Percentiles rank a stretch among this genome's conserved stretches.
Conservation (phyloP, 495 filamentous ascomycete genomes). For the Parathielavia appendiculata region DNA sequence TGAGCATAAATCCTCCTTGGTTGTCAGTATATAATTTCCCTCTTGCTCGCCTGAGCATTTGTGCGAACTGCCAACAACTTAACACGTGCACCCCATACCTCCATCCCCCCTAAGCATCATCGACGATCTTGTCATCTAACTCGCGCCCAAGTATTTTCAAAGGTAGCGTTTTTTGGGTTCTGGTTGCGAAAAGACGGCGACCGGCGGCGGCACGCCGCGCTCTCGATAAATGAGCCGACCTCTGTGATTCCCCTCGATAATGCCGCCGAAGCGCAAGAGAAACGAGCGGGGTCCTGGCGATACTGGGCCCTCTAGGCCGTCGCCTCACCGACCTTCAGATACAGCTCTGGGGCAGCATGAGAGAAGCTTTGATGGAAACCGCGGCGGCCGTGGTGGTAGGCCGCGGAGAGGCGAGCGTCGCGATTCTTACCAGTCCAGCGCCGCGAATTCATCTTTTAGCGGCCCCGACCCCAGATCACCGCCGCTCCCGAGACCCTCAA, state of each 20-base stretch:
- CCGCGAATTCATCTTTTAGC: constrained; percentile 13
- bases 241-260: constrained; percentile 26
- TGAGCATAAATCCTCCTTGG: constrained; percentile 4
- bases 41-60: constrained; percentile 4
- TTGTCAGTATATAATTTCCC: constrained; percentile 4
- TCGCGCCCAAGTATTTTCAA: not conserved
- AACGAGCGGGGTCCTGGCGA: constrained; percentile 43
- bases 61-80: constrained; percentile 4
- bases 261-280: constrained; percentile 53
- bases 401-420: constrained; percentile 40
- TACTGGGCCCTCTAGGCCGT: constrained; percentile 40
- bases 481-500: constrained; percentile 39
- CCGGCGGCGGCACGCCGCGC: constrained; percentile 21
- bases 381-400: constrained; percentile 36
- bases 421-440: constrained; percentile 37
- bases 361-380: constrained; percentile 39
- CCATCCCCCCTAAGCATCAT: not conserved
- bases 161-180: not conserved
- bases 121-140: constrained; percentile 8
- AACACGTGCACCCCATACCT: not conserved
- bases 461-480: constrained; percentile 36
- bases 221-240: constrained; percentile 26
- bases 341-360: constrained; percentile 48
- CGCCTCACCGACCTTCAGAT: constrained; percentile 50
- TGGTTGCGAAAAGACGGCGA: constrained; percentile 3